These are phyloP conservation scores for Ophiocordyceps robertsii DNA, from an alignment of 2,329 filamentous ascomycete genomes.

Conservation along the genomic window DNA sequence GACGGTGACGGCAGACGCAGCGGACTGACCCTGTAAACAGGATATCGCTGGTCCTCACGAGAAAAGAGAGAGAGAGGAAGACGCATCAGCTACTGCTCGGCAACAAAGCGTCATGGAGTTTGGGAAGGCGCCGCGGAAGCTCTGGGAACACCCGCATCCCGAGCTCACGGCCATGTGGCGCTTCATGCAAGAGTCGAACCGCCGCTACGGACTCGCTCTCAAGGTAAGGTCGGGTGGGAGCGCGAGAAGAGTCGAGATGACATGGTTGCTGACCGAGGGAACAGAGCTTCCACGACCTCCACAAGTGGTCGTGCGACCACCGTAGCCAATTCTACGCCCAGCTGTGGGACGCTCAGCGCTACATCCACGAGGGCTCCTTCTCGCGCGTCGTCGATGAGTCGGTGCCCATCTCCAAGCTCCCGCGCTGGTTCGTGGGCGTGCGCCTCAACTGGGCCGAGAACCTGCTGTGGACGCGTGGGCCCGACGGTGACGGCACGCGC, in stretches of 20 bases:
- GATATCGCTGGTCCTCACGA: background rate
- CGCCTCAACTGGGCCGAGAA: constrained; percentile 71
- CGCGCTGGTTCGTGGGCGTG: constrained; percentile 66
- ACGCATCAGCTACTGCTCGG: no score
- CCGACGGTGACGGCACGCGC: constrained; percentile 26
- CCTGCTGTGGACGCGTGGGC: constrained; percentile 46
- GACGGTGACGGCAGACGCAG: no score
- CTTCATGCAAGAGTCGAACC: constrained; percentile 54
- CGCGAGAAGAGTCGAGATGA: background rate
- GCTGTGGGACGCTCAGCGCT: constrained; percentile 43
- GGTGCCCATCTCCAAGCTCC: constrained; percentile 56
- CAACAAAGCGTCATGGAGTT: constrained; percentile 15
- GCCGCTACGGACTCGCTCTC: constrained; percentile 39
- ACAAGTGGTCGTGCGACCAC: constrained; percentile 51
- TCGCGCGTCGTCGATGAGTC: constrained; percentile 52
- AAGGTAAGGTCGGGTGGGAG: constrained; percentile 21
- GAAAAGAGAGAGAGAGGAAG: background rate
- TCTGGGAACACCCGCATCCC: constrained; percentile 55
- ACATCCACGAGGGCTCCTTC: constrained; percentile 51
- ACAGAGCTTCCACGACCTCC: constrained; percentile 55
- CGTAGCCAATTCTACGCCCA: constrained; percentile 53
- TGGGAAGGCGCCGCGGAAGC: constrained; percentile 37
- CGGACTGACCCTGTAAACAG: no score
- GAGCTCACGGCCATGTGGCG: constrained; percentile 49
- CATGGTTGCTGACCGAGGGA: background rate